Base-by-base conservation (phyloP, 805 yeast species). In the Ogataea kodamae region DNA sequence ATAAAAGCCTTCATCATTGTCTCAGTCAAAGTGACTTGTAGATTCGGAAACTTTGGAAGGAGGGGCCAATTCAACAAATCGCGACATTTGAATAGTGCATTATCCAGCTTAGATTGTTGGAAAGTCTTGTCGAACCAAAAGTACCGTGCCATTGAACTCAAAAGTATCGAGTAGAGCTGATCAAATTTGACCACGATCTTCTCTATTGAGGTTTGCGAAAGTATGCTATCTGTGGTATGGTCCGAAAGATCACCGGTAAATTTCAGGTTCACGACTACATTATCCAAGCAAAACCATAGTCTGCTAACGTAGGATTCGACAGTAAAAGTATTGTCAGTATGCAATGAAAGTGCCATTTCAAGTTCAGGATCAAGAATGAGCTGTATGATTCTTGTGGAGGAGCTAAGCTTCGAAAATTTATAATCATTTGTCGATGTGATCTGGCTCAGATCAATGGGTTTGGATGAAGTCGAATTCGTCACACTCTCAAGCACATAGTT, bases 251-350 rank as follows among this genome's bases (percentile, higher is more conserved):
- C 33, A 7, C 43, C 40, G 10, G 42, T 34, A n/a, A 49, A 33
- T 17, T 37, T 45, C 11, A 52, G 45, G 35, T 59, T 59, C 9
- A 54, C 39, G 1, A 50, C 54, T 3, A 49, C 43, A 28, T 58
- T 57, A 22, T 56, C 56, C 29, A 59, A 29, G 25, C 63, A 59
- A 34, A 59, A 54, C 64, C 64, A 59, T 2, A 50, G 34, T 30
- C 59, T 45, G 12, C 47, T 41, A 3, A 57, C 45, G 9, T 46
- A 36, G 18, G 49, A 50, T 22, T 60, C 59, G 2, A 58, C 14
- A 8, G 41, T 29, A 14, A 47, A 42, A 2, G 46, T 37, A 5
- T 42, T 38, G 16, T 50, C 52, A 2, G 46, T 33, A 11, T 52
- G 48, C 3, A 50, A 28, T 25, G 47, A 40, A 16, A 55, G 46